Conservation (phyloP, 768 basidiomycete species). For the Guyanaporus albipodus region DNA sequence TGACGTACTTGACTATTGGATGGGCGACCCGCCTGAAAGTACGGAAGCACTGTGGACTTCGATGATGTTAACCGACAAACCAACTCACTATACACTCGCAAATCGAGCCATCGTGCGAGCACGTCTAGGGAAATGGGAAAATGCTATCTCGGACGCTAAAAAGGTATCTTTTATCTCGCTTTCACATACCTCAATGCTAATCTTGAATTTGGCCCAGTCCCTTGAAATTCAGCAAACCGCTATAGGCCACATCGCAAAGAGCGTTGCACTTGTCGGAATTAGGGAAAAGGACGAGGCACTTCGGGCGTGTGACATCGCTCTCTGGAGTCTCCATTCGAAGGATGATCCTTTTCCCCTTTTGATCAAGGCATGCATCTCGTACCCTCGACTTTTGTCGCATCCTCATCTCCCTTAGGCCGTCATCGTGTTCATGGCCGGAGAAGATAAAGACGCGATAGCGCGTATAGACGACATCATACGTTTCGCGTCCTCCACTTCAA, state of each 20-base stretch:
- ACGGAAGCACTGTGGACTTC: not conserved
- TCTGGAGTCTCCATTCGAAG: not conserved
- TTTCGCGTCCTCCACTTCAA: no score
- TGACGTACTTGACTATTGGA: not conserved
- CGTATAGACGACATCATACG: no score
- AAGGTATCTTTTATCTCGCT: not conserved
- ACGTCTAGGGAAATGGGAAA: not conserved
- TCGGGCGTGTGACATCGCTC: not conserved
- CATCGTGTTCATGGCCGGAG: no score
- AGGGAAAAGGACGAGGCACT: not conserved
- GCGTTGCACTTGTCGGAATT: not conserved
- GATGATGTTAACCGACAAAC: not conserved
- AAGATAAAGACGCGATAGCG: no score
- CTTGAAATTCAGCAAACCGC: not conserved
- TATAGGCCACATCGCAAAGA: not conserved
- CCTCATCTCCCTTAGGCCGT: no score
- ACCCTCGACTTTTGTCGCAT: no score
- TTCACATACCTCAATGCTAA: not conserved
- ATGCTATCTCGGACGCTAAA: not conserved
- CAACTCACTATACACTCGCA: not conserved
- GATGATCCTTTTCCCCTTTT: no score
- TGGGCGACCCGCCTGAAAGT: not conserved
- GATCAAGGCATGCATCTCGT: no score
- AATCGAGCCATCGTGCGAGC: not conserved
- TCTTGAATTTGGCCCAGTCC: not conserved